Percentiles rank a stretch among this genome's conserved stretches.
Conservation (phyloP, 345 rosid species). For the Eucalyptus sp. region DNA sequence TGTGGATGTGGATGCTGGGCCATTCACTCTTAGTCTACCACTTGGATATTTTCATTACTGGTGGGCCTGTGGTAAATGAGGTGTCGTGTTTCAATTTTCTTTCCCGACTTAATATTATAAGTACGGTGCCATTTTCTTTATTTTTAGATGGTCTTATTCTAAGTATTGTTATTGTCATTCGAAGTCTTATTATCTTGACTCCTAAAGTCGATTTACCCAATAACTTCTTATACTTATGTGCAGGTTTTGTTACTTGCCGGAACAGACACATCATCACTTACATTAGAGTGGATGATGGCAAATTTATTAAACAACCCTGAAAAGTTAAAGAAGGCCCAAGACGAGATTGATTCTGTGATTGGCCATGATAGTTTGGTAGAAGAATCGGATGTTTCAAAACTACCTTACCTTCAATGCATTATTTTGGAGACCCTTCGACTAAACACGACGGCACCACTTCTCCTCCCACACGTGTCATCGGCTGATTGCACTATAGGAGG, state of each 20-base stretch:
- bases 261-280: background rate
- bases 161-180: background rate
- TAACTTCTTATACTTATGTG: background rate
- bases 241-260: background rate
- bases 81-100: background rate
- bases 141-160: background rate
- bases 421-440: background rate
- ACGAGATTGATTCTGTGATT: constrained; percentile 10
- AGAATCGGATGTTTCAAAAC: constrained; percentile 17
- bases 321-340: constrained; percentile 13
- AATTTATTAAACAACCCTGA: background rate
- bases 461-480: constrained; percentile 20
- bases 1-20: background rate
- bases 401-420: constrained; percentile 26
- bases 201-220: background rate
- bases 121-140: background rate
- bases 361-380: constrained; percentile 13
- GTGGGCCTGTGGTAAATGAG: background rate
- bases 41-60: background rate
- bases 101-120: background rate
- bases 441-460: constrained; percentile 20
- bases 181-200: background rate
- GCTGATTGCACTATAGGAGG: constrained; percentile 25
- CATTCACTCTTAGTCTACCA: background rate
- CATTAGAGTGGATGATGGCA: background rate